A percentile compares a stretch with the other conserved stretches of the same genome.
Conservation (phyloP, 495 filamentous ascomycete species). For the Extremus antarcticus region DNA sequence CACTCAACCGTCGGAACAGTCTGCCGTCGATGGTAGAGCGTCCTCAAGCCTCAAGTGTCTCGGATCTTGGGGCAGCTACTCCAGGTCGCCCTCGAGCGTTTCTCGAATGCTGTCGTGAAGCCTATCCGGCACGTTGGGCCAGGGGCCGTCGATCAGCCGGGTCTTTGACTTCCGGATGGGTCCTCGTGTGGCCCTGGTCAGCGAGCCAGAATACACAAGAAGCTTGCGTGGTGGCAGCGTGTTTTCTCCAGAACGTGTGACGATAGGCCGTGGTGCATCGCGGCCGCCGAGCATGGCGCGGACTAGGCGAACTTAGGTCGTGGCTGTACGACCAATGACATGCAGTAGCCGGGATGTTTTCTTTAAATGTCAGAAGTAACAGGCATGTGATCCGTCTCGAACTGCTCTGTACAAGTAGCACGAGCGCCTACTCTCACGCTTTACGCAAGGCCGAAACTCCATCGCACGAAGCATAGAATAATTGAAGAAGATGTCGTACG, state of each 20-base stretch:
- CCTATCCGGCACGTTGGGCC: background rate
- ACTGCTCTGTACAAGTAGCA: slow-evolving; percentile 8
- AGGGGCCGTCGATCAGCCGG: background rate
- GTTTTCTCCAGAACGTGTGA: background rate
- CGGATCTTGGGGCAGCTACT: background rate
- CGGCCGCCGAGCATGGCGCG: background rate
- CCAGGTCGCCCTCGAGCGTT: background rate
- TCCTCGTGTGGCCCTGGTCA: background rate
- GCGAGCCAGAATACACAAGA: background rate
- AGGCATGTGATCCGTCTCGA: background rate
- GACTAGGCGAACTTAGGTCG: background rate
- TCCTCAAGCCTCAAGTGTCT: background rate
- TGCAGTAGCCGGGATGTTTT: background rate
- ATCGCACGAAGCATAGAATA: too few relatives aligned
- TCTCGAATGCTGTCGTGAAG: background rate
- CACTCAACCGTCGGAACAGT: background rate
- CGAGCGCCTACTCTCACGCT: slow-evolving; percentile 16
- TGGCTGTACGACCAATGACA: background rate
- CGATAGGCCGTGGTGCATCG: background rate
- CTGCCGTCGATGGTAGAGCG: background rate
- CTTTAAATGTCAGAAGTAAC: background rate
- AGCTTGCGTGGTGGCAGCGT: too few relatives aligned
- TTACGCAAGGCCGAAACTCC: background rate
- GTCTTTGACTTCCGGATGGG: background rate
- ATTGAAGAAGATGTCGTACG: too few relatives aligned